Evolutionary conservation across 805 yeast genomes (phyloP), one percentile per base, ranked within the genome.

Genomic region (Ogataea naganishii): DNA sequence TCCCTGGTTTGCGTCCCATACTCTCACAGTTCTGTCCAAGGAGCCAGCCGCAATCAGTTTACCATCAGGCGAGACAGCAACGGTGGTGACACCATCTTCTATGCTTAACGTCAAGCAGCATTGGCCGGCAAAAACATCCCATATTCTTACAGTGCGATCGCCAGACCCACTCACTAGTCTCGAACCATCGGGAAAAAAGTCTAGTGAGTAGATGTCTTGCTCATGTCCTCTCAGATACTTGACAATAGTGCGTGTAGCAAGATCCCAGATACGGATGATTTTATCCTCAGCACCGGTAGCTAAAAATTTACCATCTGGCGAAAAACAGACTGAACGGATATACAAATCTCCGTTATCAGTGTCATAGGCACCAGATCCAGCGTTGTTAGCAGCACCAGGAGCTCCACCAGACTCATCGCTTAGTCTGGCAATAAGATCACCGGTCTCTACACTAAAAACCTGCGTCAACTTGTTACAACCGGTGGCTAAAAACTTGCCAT

Each of bases 21-120:
- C 95, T 39, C 97, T 72, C 30, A 92, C 96, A 19, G 95, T 81
- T 60, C 94, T 72, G 63, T 89, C 98, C 41, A 89, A 72, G 20
- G 95, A 82, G 29, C 98, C 98, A 12, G 96, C 97, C 23, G 96
- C 97, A 46, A 92, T 85, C 46, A 77, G 73, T 44, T 79, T 75
- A 23, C 96, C 96, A 56, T 89, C 94, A 29, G 96, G 96, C 7
- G 95, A 83, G 24, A 89, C 89, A 14, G 96, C 95, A 26, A 89
- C 96, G 0, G 98, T 89, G 33, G 98, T 89, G 31, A 89, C 97
- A 44, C 98, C 98, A 55, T 89, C 97, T 59, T 89, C 96, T 46
- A 89, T 88, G 12, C 86, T 74, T 41, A 89, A 66, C 27, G 95
- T 86, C 49, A 86, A 67, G 14, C 86, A 76, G 55, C 95, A 84